These are phyloP conservation scores for Mycosarcoma mackinlayi DNA, from an alignment of 1,284 basidiomycete species.

Conservation along the genomic window DNA sequence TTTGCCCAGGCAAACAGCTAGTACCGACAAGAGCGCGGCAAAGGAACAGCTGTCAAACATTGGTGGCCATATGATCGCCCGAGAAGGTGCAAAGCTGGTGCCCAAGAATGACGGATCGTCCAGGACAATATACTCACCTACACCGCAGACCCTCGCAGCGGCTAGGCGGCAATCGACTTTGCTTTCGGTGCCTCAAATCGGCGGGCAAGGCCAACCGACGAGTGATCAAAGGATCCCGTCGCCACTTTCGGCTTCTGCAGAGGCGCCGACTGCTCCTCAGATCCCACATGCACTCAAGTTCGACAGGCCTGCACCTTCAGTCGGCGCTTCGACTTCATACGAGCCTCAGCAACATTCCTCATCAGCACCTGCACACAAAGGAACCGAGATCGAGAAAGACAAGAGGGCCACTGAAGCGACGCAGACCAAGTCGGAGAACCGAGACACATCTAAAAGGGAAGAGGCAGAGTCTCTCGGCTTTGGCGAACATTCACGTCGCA, in stretches of 20 bases:
- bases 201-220: background rate
- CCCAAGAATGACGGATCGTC: slow-evolving; percentile 35
- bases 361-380: background rate
- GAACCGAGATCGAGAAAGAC: background rate
- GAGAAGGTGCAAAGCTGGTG: slow-evolving; percentile 21
- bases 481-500: slow-evolving; percentile 27
- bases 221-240: slow-evolving; percentile 21
- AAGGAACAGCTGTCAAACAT: slow-evolving; percentile 17
- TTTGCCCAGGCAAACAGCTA: slow-evolving; percentile 12
- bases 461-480: slow-evolving; percentile 10
- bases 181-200: slow-evolving; percentile 14
- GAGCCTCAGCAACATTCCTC: slow-evolving; percentile 6
- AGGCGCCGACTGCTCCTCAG: slow-evolving; percentile 30
- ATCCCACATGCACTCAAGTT: slow-evolving; percentile 35
- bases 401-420: slow-evolving; percentile 21
- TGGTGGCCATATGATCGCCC: slow-evolving; percentile 35
- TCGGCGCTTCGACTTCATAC: slow-evolving; percentile 8
- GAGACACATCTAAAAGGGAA: slow-evolving; percentile 20
- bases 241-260: slow-evolving; percentile 23
- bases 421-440: slow-evolving; percentile 40
- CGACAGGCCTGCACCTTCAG: slow-evolving; percentile 14
- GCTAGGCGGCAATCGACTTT: slow-evolving; percentile 20
- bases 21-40: background rate
- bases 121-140: slow-evolving; percentile 51
- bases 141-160: slow-evolving; percentile 44